These are phyloP conservation scores for Vaccinium darrowii DNA, from an alignment of 148 eudicot genomes.

Conservation along the genomic window DNA sequence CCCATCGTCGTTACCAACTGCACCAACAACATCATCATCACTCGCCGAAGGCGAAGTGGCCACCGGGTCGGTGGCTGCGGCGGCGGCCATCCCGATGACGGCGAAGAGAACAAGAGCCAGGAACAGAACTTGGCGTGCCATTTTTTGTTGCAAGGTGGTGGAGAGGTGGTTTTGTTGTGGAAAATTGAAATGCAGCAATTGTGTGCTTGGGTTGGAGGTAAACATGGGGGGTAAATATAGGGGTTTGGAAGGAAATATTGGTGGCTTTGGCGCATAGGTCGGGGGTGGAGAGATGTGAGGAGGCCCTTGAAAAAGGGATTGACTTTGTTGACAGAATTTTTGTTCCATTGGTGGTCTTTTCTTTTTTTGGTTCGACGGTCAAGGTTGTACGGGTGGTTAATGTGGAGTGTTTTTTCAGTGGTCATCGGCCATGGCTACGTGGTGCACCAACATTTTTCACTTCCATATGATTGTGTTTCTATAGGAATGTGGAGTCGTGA, in stretches of 20 bases:
- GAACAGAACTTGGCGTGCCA: constrained; percentile 23
- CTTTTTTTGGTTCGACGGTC: no score
- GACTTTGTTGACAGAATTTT: background rate
- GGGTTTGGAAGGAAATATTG: background rate
- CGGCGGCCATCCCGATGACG: constrained; percentile 18
- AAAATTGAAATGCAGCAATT: background rate
- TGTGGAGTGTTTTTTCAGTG: background rate
- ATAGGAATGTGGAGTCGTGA: background rate
- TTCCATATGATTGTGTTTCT: background rate
- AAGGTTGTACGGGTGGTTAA: background rate
- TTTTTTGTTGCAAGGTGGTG: background rate
- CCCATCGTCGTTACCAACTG: constrained; percentile 5
- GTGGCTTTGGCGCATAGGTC: background rate
- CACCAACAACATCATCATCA: background rate
- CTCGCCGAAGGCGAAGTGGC: background rate
- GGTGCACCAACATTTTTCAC: background rate
- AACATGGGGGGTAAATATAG: background rate
- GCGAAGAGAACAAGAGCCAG: constrained; percentile 28
- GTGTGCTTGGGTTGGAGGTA: background rate
- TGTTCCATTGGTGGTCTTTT: background rate
- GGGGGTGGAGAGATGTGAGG: background rate
- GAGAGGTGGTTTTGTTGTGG: background rate
- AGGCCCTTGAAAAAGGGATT: background rate
- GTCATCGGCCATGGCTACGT: background rate
- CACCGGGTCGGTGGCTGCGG: background rate